Percentiles rank a stretch among this genome's conserved stretches.
These are phyloP conservation scores for Exophiala dermatitidis DNA, from an alignment of 2,329 filamentous ascomycete species.

Conservation along the genomic window DNA sequence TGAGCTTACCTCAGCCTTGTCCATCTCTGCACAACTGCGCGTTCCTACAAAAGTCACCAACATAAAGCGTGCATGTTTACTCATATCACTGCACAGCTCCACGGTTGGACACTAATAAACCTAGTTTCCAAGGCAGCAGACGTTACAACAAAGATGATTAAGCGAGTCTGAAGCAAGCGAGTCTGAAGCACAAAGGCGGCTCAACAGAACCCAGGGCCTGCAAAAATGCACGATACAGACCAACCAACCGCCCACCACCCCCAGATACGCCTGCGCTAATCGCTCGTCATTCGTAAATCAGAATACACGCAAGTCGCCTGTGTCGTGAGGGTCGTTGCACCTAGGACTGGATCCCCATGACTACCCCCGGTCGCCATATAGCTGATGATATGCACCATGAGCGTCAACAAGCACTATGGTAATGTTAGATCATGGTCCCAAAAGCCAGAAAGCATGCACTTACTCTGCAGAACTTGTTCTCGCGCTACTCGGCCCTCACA, in stretches of 20 bases:
- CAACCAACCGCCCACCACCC: no score
- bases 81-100: neutral
- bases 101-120: neutral
- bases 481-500: slow-evolving; percentile 52
- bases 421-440: neutral
- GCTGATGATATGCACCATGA: slow-evolving; percentile 32
- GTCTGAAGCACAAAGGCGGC: no score
- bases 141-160: no score
- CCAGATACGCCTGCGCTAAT: slow-evolving; percentile 11
- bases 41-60: neutral
- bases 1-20: slow-evolving; percentile 9
- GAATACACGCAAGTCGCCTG: slow-evolving; percentile 7
- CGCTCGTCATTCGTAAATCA: slow-evolving; percentile 11
- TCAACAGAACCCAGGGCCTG: no score
- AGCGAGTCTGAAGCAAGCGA: no score
- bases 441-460: slow-evolving; percentile 25
- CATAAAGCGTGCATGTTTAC: neutral
- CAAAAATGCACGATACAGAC: no score
- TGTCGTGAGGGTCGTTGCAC: slow-evolving; percentile 4
- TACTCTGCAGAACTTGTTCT: slow-evolving; percentile 45
- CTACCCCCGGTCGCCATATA: slow-evolving; percentile 18
- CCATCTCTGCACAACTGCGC: neutral
- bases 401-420: slow-evolving; percentile 38
- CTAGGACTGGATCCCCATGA: slow-evolving; percentile 2
- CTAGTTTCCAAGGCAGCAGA: neutral